These are phyloP conservation scores for Phytophthora multivora DNA, from an alignment of 352 stramenopile species.

Conservation along the genomic window DNA sequence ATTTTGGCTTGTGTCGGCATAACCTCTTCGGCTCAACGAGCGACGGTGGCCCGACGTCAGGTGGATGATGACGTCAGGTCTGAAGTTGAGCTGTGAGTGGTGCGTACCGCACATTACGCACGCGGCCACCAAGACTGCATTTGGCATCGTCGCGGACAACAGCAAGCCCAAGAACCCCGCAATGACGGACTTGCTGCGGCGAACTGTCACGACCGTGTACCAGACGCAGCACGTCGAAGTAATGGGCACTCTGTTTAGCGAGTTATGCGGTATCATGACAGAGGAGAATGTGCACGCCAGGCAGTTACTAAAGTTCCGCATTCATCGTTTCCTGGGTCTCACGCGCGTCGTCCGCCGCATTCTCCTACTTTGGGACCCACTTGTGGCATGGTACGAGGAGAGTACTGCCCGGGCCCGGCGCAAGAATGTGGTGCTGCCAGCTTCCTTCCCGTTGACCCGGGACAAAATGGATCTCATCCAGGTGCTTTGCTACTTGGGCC, in stretches of 20 bases:
- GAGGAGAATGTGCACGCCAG: neutral
- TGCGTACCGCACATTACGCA: slow-evolving; percentile 17
- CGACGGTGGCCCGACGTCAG: slow-evolving; percentile 7
- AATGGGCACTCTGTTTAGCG: slow-evolving; percentile 4
- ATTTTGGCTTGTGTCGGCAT: slow-evolving; percentile 3
- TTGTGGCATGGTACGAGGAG: slow-evolving; percentile 6
- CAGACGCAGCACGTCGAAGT: slow-evolving; percentile 14
- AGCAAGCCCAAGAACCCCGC: slow-evolving; percentile 4
- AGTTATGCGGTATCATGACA: slow-evolving; percentile 2
- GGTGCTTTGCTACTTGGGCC: neutral
- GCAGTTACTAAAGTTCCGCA: neutral
- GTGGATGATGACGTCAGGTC: slow-evolving; percentile 10
- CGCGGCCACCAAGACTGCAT: slow-evolving; percentile 3
- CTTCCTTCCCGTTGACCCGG: neutral
- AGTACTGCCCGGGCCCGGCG: neutral
- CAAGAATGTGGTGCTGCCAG: neutral
- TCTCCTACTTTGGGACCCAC: slow-evolving; percentile 7
- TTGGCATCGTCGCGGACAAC: slow-evolving; percentile 8
- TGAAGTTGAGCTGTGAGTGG: neutral
- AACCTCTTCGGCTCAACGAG: slow-evolving; percentile 10
- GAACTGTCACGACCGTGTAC: slow-evolving; percentile 18
- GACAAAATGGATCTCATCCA: slow-evolving; percentile 1
- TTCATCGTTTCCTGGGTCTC: slow-evolving; percentile 10
- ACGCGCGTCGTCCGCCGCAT: slow-evolving; percentile 3
- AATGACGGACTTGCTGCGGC: slow-evolving; percentile 12